Conservation (phyloP, 2,329 filamentous ascomycete genomes). For the Trichoderma hamatum region DNA sequence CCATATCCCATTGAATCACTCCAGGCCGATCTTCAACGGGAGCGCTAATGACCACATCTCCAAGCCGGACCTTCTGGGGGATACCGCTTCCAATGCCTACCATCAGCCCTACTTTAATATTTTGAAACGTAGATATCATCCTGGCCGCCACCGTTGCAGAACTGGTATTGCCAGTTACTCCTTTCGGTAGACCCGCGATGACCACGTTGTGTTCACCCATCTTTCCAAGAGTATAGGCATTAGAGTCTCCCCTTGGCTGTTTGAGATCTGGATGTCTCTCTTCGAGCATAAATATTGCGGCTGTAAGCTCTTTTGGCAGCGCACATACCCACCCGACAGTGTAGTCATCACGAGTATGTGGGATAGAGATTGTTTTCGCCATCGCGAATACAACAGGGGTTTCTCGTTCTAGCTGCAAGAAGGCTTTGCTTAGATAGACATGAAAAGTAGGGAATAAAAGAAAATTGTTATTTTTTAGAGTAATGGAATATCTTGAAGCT, state of each 20-base stretch:
- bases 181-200: constrained; percentile 37
- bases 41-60: constrained; percentile 30
- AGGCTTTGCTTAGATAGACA: neutral
- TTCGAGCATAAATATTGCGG: constrained; percentile 31
- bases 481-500: neutral
- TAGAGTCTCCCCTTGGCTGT: constrained; percentile 22
- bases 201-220: constrained; percentile 39
- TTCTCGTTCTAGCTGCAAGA: neutral
- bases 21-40: constrained; percentile 18
- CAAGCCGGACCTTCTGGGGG: constrained; percentile 28
- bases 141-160: constrained; percentile 37
- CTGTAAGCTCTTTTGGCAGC: constrained; percentile 30
- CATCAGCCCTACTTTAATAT: constrained; percentile 30
- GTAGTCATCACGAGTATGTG: constrained; percentile 27
- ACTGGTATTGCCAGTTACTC: constrained; percentile 36
- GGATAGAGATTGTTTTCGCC: neutral
- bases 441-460: neutral
- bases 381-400: neutral
- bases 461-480: neutral
- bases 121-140: constrained; percentile 39
- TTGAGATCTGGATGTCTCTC: constrained; percentile 17
- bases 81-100: constrained; percentile 33
- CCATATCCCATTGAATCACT: constrained; percentile 27
- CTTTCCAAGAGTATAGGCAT: constrained; percentile 34
- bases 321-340: constrained; percentile 35